Base-by-base conservation (phyloP, 148 eudicot genomes). In the Chenopodium album region DNA sequence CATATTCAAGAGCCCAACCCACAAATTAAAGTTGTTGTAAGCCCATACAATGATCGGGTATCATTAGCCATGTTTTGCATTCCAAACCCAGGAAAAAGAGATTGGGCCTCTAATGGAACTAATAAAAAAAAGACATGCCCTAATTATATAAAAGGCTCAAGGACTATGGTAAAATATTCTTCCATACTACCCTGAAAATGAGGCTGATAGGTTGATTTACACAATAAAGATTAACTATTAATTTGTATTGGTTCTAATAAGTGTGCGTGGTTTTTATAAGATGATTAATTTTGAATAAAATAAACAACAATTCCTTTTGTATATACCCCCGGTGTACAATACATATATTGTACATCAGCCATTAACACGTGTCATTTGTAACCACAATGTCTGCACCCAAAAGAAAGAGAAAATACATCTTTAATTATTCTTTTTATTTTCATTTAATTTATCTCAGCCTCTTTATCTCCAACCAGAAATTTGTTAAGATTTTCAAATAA, bases 1-100 rank as follows among this genome's bases (percentile, higher is more conserved):
- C n/a, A 74, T 82, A 67, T 79, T 79, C 60, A 83, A 87, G 75
- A 85, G 87, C 75, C 87, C 89, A 28, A 26, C 74, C 31, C 89
- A 87, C 80, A 23, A 23, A 23, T 23, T 29, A 85, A 85, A 67
- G 89, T 75, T 60, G 75, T 83, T 52, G 67, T 80, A 23, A 82
- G 81, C 78, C 71, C 76, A 14, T 77, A 80, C 26, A 68, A 75
- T 20, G 84, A 80, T 52, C 82, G 84, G 76, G 77, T 80, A 5
- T 73, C 87, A 7, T 4, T 87, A 29, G 87, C 87, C 3, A 63
- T 83, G 78, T 80, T 80, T 41, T 22, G 50, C 11, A 1, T 44
- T 7, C 89, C 87, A 34, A 80, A 75, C 14, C 26, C 70, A 22
- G 82, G 64, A 11, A 11, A 85, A 70, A 16, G 84, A 82, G 77